These are phyloP conservation scores for Alternaria ventricosa DNA, from an alignment of 2,329 filamentous ascomycete genomes.

Conservation along the genomic window DNA sequence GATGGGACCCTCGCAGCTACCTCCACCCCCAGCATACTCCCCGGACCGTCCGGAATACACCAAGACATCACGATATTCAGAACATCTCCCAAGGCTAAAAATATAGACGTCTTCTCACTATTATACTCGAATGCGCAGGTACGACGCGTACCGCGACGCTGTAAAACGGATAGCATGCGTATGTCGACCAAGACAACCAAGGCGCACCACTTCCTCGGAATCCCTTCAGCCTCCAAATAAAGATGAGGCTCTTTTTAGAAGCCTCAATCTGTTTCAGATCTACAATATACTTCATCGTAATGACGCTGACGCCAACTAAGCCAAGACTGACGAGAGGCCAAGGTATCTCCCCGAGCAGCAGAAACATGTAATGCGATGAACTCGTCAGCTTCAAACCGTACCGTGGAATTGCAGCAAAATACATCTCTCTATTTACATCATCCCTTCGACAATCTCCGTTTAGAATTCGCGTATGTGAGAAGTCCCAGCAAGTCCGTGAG, in stretches of 20 bases:
- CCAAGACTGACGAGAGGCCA: neutral
- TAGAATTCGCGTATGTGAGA: neutral
- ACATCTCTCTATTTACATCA: neutral
- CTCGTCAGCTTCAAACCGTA: neutral
- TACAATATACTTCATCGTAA: neutral
- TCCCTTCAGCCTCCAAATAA: neutral
- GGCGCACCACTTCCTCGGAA: neutral
- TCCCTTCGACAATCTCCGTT: neutral
- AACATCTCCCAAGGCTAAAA: neutral
- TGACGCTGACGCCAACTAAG: neutral
- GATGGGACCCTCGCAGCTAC: neutral
- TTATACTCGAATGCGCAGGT: neutral
- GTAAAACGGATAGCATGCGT: neutral
- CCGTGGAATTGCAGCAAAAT: neutral
- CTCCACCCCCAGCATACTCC: neutral
- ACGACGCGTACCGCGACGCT: neutral
- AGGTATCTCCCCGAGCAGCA: constrained; percentile 1
- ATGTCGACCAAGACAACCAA: neutral
- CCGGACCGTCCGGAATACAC: neutral
- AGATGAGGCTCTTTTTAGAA: neutral
- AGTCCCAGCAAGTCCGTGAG: neutral
- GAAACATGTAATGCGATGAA: neutral
- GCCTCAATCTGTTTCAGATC: neutral
- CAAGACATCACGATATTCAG: neutral
- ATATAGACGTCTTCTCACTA: neutral